phyloP scores from a whole-genome alignment of 2,329 filamentous ascomycete genomes.

The Neonectria sp. region DNA sequence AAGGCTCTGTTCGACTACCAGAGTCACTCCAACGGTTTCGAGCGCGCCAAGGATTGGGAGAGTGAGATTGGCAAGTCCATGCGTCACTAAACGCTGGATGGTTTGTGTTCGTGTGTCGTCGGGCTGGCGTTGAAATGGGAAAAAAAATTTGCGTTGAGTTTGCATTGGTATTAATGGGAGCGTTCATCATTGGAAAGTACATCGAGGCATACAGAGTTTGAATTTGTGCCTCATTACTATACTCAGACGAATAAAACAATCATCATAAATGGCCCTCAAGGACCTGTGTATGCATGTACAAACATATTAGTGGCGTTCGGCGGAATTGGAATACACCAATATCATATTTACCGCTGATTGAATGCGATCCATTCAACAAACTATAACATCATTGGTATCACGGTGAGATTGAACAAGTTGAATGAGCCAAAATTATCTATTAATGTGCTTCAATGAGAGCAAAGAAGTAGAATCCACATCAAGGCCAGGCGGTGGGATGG shows the following conservation, averaged over 20 bases:
- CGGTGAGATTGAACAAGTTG: neutral
- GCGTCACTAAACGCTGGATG: constrained; percentile 55
- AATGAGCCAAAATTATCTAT: constrained; percentile 49
- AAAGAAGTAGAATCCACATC: constrained; percentile 48
- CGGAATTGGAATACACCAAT: too few species aligned
- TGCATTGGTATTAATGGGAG: neutral
- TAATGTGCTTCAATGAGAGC: constrained; percentile 50
- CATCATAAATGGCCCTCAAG: constrained; percentile 28
- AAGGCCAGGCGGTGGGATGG: constrained; percentile 43
- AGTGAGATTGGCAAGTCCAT: constrained; percentile 90
- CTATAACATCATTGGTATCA: neutral
- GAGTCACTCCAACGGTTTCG: constrained; percentile 82
- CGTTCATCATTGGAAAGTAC: constrained; percentile 3
- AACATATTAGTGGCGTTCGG: neutral
- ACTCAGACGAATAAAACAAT: constrained; percentile 5
- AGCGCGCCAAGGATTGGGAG: constrained; percentile 83
- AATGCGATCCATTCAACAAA: neutral
- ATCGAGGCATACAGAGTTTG: neutral
- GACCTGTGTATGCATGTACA: neutral
- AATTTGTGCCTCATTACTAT: neutral
- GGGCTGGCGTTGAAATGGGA: constrained; percentile 36
- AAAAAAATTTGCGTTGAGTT: constrained; percentile 11
- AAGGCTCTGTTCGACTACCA: constrained; percentile 85
- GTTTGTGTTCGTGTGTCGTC: neutral
- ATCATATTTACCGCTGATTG: neutral